Evolutionary conservation across 441 rosid species (phyloP).

Genomic region (Capsella rubella): DNA sequence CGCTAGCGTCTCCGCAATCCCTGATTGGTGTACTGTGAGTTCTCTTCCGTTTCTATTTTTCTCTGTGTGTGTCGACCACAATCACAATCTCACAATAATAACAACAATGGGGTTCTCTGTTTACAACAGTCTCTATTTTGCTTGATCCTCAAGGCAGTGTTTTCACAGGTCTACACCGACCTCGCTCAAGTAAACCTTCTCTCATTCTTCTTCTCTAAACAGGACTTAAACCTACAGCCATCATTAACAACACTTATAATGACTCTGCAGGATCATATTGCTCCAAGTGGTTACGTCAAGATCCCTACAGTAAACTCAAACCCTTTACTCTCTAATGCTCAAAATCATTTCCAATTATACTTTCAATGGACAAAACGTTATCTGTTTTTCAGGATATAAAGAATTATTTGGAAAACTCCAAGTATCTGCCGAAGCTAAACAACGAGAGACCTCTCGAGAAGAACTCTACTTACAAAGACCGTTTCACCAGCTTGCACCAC

Average conservation of each 20-base stretch:
- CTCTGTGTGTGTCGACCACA: neutral
- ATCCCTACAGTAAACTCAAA: slow-evolving; percentile 49
- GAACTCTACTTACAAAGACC: slow-evolving; percentile 18
- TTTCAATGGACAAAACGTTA: slow-evolving; percentile 44
- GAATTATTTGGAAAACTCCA: slow-evolving; percentile 54
- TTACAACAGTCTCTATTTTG: neutral
- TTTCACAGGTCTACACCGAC: slow-evolving; percentile 53
- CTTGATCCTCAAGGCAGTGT: neutral
- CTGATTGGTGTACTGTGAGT: slow-evolving; percentile 14
- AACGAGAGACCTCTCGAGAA: slow-evolving; percentile 52
- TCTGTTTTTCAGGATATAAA: slow-evolving; percentile 53
- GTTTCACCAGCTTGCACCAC: slow-evolving; percentile 8
- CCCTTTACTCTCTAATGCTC: neutral
- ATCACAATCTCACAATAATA: neutral
- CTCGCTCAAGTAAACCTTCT: slow-evolving; percentile 57
- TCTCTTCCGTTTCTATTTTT: neutral
- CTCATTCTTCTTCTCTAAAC: neutral
- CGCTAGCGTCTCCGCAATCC: slow-evolving; percentile 67
- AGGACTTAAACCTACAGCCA: slow-evolving; percentile 17
- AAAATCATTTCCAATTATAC: neutral
- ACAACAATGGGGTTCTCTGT: slow-evolving; percentile 10
- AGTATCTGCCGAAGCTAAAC: slow-evolving; percentile 18
- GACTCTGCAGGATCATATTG: slow-evolving; percentile 68
- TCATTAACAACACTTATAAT: slow-evolving; percentile 2
- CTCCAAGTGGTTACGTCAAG: slow-evolving; percentile 75